Conservation (phyloP, 345 rosid genomes). For the Xanthoceras sorbifolium region DNA sequence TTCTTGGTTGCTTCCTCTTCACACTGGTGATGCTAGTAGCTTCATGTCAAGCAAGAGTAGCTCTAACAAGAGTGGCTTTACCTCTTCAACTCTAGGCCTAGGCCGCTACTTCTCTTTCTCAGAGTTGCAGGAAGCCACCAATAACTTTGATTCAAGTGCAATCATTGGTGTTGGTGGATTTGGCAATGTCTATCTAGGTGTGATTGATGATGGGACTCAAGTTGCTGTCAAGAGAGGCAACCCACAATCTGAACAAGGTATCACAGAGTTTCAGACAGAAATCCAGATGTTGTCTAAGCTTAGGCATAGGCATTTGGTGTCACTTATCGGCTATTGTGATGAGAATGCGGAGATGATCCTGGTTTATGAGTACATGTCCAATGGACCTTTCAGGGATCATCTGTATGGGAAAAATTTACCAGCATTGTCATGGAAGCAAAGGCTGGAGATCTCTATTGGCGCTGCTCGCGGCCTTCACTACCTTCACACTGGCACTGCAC, state of each 20-base stretch:
- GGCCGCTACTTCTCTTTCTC: constrained; percentile 67
- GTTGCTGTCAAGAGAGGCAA: constrained; percentile 89
- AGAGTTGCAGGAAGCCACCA: constrained; percentile 77
- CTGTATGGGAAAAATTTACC: constrained; percentile 69
- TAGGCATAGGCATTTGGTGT: constrained; percentile 82
- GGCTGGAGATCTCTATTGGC: constrained; percentile 78
- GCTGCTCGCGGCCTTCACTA: constrained; percentile 84
- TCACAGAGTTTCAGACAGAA: constrained; percentile 83
- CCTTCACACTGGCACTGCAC: constrained; percentile 87
- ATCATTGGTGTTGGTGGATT: constrained; percentile 85
- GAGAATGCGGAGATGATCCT: constrained; percentile 79
- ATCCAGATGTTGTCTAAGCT: constrained; percentile 86
- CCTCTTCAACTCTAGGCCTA: constrained; percentile 61
- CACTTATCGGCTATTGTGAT: constrained; percentile 79
- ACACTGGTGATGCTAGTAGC: constrained; percentile 66
- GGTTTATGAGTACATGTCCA: constrained; percentile 82
- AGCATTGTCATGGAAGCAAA: constrained; percentile 70
- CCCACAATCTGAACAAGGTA: constrained; percentile 87
- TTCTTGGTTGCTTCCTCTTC: constrained; percentile 81
- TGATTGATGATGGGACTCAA: constrained; percentile 63
- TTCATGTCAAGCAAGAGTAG: constrained; percentile 68
- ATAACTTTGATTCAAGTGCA: constrained; percentile 57
- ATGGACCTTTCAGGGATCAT: constrained; percentile 79
- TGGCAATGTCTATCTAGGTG: constrained; percentile 73
- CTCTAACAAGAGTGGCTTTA: constrained; percentile 56